Evolutionary conservation across 805 yeast genomes (phyloP).

Genomic region (Huiozyma naganishii): DNA sequence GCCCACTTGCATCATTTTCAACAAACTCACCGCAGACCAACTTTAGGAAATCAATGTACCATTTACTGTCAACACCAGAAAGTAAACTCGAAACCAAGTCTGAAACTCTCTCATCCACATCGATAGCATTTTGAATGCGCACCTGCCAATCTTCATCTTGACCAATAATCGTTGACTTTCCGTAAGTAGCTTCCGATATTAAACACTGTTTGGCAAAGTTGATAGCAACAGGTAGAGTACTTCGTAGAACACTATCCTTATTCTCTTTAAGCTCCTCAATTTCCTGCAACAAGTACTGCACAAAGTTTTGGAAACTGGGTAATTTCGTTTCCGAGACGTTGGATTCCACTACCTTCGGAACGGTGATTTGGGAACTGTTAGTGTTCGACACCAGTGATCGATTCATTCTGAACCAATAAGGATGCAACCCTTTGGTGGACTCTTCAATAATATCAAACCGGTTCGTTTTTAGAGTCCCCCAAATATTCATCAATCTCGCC

Average conservation of each 20-base stretch:
- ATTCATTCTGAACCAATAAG: constrained; percentile 60
- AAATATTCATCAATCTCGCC: constrained; percentile 55
- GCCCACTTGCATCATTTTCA: constrained; percentile 9
- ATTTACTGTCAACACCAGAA: constrained; percentile 3
- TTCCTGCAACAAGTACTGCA: constrained; percentile 23
- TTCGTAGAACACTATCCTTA: constrained; percentile 21
- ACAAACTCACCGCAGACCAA: constrained; percentile 31
- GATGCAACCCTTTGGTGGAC: constrained; percentile 69
- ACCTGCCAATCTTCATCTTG: constrained; percentile 67
- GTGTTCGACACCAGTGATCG: constrained; percentile 33
- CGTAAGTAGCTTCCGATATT: constrained; percentile 53
- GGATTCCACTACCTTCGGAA: constrained; percentile 35
- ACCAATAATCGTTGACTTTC: constrained; percentile 43
- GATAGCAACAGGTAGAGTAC: constrained; percentile 34
- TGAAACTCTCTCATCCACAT: constrained; percentile 46
- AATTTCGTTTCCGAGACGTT: constrained; percentile 31
- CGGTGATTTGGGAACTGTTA: constrained; percentile 17
- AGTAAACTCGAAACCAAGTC: constrained; percentile 18
- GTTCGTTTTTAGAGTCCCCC: constrained; percentile 49
- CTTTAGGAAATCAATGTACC: constrained; percentile 23
- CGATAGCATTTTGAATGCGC: constrained; percentile 58
- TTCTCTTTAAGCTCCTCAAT: constrained; percentile 16
- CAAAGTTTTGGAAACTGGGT: constrained; percentile 42
- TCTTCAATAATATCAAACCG: constrained; percentile 72
- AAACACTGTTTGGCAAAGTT: constrained; percentile 47